These are phyloP conservation scores for Rhododendron simsii DNA, from an alignment of 148 eudicot genomes.

Conservation along the genomic window DNA sequence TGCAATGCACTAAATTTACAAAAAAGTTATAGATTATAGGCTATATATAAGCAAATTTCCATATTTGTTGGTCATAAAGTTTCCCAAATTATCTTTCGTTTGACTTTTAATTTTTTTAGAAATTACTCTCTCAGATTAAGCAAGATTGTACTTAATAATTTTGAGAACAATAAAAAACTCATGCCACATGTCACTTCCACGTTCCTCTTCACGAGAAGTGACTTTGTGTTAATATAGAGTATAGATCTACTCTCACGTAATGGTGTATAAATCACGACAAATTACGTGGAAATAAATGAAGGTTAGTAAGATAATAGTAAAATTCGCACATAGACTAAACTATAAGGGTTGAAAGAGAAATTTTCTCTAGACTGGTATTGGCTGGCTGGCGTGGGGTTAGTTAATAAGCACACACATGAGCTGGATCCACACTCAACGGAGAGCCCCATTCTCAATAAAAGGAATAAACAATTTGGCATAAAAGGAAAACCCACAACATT, in stretches of 20 bases:
- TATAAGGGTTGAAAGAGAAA: not conserved
- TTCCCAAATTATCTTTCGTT: too few relatives aligned
- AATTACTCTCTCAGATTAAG: too few relatives aligned
- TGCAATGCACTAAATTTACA: not conserved
- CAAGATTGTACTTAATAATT: too few relatives aligned
- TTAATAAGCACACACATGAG: constrained; percentile 41
- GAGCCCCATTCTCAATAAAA: constrained; percentile 30
- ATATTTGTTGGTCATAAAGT: too few relatives aligned
- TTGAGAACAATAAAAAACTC: too few relatives aligned
- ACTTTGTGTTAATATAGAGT: too few relatives aligned
- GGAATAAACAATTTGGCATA: not conserved
- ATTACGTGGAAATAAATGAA: not conserved
- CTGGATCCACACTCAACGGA: constrained; percentile 54
- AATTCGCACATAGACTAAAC: not conserved
- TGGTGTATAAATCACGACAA: not conserved
- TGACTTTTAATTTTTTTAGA: too few relatives aligned
- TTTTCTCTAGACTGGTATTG: not conserved
- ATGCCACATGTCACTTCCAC: too few relatives aligned
- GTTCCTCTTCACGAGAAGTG: too few relatives aligned
- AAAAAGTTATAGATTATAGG: too few relatives aligned
- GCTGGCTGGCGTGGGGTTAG: constrained; percentile 51
- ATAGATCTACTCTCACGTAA: not conserved
- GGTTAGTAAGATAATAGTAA: not conserved
- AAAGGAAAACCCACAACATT: not conserved
- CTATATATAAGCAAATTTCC: too few relatives aligned